These are phyloP conservation scores for Flaveria bidentis DNA, from an alignment of 129 eudicot species.

Conservation along the genomic window DNA sequence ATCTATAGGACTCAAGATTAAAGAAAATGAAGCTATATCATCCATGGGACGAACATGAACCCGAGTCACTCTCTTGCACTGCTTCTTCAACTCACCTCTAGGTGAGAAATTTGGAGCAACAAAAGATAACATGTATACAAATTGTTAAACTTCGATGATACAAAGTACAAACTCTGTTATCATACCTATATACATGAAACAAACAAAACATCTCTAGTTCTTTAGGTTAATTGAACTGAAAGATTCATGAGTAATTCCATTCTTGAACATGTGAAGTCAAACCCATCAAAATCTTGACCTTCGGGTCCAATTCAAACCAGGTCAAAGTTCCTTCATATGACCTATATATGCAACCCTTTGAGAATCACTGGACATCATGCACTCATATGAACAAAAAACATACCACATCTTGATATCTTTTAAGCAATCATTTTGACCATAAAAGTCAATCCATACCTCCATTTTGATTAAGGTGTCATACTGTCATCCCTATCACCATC, in stretches of 20 bases:
- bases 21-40: too few relatives aligned
- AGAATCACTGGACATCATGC: not conserved
- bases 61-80: too few relatives aligned
- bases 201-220: not conserved
- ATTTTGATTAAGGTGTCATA: too few relatives aligned
- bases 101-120: too few relatives aligned
- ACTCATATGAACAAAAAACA: not conserved
- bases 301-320: not conserved
- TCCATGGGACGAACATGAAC: too few relatives aligned
- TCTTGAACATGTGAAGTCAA: not conserved
- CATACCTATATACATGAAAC: not conserved
- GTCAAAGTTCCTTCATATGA: slow-evolving; percentile 11
- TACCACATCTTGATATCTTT: not conserved
- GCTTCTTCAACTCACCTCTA: too few relatives aligned
- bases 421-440: not conserved
- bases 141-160: not conserved
- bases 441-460: too few relatives aligned
- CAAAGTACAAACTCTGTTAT: not conserved
- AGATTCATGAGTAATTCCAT: not conserved
- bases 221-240: not conserved
- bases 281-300: slow-evolving; percentile 1
- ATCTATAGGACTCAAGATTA: too few relatives aligned
- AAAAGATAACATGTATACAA: too few relatives aligned
- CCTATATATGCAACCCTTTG: slow-evolving; percentile 18
- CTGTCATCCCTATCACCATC: too few relatives aligned